phyloP scores from a whole-genome alignment of 352 stramenopile species.

The Phytophthora colocasiae region DNA sequence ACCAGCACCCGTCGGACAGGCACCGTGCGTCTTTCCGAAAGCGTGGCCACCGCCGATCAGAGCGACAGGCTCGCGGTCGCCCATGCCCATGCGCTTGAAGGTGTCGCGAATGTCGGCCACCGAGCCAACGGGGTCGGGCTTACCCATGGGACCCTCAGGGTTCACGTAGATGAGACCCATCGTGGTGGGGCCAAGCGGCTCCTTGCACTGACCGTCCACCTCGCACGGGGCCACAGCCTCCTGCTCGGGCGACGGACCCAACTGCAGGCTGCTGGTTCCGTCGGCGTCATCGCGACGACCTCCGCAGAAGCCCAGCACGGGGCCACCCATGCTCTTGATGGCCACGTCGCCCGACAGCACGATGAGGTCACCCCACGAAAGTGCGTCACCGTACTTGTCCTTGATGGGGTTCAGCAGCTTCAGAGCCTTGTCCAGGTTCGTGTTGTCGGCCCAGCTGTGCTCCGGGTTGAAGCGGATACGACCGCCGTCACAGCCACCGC shows the following conservation, averaged over 20 bases:
- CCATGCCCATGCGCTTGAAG: slow-evolving; percentile 94
- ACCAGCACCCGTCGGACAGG: slow-evolving; percentile 53
- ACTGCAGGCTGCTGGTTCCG: slow-evolving; percentile 61
- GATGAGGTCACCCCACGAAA: slow-evolving; percentile 95
- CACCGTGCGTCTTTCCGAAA: slow-evolving; percentile 92
- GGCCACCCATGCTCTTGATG: slow-evolving; percentile 93
- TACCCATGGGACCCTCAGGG: slow-evolving; percentile 63
- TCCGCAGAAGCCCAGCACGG: slow-evolving; percentile 90
- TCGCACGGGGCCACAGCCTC: slow-evolving; percentile 51
- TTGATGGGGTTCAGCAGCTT: slow-evolving; percentile 66
- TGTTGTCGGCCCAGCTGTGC: slow-evolving; percentile 54
- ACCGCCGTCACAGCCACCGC: slow-evolving; percentile 34
- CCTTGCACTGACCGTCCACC: slow-evolving; percentile 56
- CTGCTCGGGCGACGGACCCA: slow-evolving; percentile 51
- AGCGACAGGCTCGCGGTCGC: slow-evolving; percentile 94
- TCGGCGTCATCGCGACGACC: slow-evolving; percentile 85
- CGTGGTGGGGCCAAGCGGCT: slow-evolving; percentile 61
- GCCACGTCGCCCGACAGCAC: slow-evolving; percentile 91
- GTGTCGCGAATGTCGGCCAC: slow-evolving; percentile 92
- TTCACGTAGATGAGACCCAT: slow-evolving; percentile 81
- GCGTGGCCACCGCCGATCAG: slow-evolving; percentile 92
- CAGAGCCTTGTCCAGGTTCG: slow-evolving; percentile 70
- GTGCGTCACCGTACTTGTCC: slow-evolving; percentile 58
- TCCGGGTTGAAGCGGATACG: slow-evolving; percentile 57
- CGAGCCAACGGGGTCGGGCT: slow-evolving; percentile 88